Evolutionary conservation across 352 stramenopile species (phyloP).

Genomic region (Pythium dissimile): DNA sequence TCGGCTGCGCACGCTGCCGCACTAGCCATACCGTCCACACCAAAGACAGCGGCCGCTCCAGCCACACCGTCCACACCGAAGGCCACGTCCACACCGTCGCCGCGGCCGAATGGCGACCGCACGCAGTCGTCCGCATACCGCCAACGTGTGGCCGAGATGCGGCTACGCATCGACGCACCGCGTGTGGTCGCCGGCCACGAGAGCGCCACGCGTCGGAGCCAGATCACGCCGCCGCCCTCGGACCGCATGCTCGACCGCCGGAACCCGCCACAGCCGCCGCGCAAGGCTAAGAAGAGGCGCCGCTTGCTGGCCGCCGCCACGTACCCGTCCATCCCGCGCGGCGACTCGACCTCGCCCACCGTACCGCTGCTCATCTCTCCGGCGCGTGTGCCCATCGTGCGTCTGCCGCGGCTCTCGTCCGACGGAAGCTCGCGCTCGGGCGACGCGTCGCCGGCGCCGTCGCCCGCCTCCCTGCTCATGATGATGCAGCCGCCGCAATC

Average conservation of each 20-base stretch:
- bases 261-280: constrained; percentile 61
- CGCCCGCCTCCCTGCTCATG: constrained; percentile 25
- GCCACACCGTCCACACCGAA: background rate
- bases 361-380: constrained; percentile 12
- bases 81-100: background rate
- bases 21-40: background rate
- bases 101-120: background rate
- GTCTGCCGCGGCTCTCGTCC: constrained; percentile 3
- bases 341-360: constrained; percentile 18
- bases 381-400: background rate
- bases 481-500: background rate
- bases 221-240: constrained; percentile 63
- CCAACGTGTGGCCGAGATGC: background rate
- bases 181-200: background rate
- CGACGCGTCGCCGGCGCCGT: constrained; percentile 6
- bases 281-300: constrained; percentile 29
- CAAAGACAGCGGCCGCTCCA: background rate
- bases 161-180: constrained; percentile 7
- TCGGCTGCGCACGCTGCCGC: too few relatives aligned
- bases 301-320: constrained; percentile 18
- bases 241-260: constrained; percentile 60
- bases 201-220: constrained; percentile 24
- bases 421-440: background rate
- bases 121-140: background rate
- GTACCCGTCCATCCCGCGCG: constrained; percentile 2